These are phyloP conservation scores for Metschnikowia lachancei DNA, from an alignment of 805 yeast genomes.

Conservation along the genomic window DNA sequence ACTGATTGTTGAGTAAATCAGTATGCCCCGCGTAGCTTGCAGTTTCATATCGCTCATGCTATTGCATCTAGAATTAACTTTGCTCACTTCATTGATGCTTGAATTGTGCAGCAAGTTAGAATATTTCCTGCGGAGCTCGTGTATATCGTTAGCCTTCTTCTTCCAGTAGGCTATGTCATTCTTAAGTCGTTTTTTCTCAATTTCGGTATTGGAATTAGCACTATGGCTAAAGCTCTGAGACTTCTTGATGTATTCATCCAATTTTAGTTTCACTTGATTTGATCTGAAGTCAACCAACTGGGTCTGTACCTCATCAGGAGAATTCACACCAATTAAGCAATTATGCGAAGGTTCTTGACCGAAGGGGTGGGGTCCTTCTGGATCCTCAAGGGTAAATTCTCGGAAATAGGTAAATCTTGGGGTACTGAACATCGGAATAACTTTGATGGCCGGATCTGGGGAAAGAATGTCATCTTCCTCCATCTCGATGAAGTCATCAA, in stretches of 20 bases:
- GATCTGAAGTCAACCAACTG: constrained; percentile 34
- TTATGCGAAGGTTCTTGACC: constrained; percentile 62
- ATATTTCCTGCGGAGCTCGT: not conserved
- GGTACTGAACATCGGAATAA: constrained; percentile 48
- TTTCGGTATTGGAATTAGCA: not conserved
- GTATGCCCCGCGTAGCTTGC: constrained; percentile 8
- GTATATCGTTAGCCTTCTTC: constrained; percentile 2
- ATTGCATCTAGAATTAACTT: constrained; percentile 1
- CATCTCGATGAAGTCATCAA: constrained; percentile 72
- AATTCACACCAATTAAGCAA: constrained; percentile 54
- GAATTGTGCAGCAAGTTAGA: not conserved
- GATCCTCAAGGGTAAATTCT: constrained; percentile 44
- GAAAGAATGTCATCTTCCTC: constrained; percentile 46
- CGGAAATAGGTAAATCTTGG: constrained; percentile 63
- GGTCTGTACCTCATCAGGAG: constrained; percentile 56
- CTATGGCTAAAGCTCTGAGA: constrained; percentile 2
- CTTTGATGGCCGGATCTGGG: constrained; percentile 42
- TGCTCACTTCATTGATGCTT: not conserved
- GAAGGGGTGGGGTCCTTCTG: constrained; percentile 52
- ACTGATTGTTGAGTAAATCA: constrained; percentile 32
- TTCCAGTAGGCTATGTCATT: constrained; percentile 4
- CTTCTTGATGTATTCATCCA: constrained; percentile 15
- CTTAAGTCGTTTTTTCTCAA: not conserved
- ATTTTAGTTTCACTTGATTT: constrained; percentile 15
- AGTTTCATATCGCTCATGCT: constrained; percentile 7